Percentiles rank a stretch among this genome's conserved stretches.
phyloP scores from a whole-genome alignment of 2,329 filamentous ascomycete genomes.

The Orbilia javanica region DNA sequence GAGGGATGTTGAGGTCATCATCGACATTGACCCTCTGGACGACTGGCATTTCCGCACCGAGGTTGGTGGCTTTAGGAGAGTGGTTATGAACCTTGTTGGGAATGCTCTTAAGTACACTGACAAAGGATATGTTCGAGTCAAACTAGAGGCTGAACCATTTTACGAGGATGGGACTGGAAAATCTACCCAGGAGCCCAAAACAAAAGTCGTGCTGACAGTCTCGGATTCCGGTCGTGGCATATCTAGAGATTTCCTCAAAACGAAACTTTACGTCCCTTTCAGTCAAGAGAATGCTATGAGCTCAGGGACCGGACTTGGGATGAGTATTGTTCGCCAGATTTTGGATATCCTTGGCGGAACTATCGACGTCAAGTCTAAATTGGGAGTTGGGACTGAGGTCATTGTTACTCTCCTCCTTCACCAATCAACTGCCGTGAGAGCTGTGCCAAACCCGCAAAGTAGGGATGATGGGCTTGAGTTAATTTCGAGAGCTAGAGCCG shows the following conservation, averaged over 20 bases:
- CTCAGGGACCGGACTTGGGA: conserved; percentile 74
- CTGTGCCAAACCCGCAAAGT: background rate
- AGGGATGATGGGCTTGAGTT: conserved; percentile 34
- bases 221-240: conserved; percentile 77
- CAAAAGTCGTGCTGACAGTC: conserved; percentile 68
- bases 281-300: conserved; percentile 74
- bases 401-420: conserved; percentile 68
- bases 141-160: conserved; percentile 63
- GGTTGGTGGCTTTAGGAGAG: conserved; percentile 70
- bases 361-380: conserved; percentile 71
- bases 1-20: conserved; percentile 67
- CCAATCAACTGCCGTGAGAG: background rate
- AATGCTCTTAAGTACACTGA: conserved; percentile 75
- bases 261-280: conserved; percentile 74
- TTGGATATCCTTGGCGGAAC: conserved; percentile 73
- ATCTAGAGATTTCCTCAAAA: conserved; percentile 72
- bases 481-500: conserved; percentile 8
- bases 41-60: conserved; percentile 72
- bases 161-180: conserved; percentile 26
- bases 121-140: conserved; percentile 69
- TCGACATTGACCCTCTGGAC: conserved; percentile 69
- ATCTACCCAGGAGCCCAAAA: conserved; percentile 46
- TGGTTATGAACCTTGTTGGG: conserved; percentile 75
- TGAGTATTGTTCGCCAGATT: conserved; percentile 75
- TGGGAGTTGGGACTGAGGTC: conserved; percentile 71